Conservation (phyloP, 164 flowering plant genomes). For the Saururus chinensis region DNA sequence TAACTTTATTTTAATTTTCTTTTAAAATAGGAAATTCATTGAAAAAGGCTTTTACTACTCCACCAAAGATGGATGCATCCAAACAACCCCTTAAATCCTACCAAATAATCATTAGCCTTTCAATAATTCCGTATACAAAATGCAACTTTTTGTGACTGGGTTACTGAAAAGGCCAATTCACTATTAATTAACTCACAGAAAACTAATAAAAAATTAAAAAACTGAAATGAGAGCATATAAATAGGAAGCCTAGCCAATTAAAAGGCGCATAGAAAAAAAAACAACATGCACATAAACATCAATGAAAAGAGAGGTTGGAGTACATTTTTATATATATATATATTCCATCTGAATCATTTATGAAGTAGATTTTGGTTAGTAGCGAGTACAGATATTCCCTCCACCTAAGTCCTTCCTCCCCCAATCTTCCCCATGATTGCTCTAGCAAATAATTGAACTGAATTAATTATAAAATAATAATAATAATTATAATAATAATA, state of each 20-base stretch:
- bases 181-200: background rate
- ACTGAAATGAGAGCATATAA: background rate
- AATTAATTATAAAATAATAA: no score
- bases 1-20: no score
- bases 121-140: background rate
- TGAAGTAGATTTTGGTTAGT: conserved; percentile 1
- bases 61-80: no score
- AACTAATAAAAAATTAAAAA: background rate
- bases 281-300: background rate
- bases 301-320: background rate
- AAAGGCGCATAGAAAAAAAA: no score
- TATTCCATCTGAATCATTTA: background rate
- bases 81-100: background rate
- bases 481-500: no score
- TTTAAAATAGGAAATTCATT: no score
- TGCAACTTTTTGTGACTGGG: background rate
- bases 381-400: conserved; percentile 1
- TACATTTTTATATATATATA: background rate
- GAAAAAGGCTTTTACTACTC: no score
- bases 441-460: background rate
- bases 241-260: no score
- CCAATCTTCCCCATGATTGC: background rate
- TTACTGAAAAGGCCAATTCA: background rate
- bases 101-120: background rate
- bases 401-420: background rate